Percentiles rank a stretch among this genome's conserved stretches.
Conservation (phyloP, 495 filamentous ascomycete genomes). For the Aspergillus heteromorphus region DNA sequence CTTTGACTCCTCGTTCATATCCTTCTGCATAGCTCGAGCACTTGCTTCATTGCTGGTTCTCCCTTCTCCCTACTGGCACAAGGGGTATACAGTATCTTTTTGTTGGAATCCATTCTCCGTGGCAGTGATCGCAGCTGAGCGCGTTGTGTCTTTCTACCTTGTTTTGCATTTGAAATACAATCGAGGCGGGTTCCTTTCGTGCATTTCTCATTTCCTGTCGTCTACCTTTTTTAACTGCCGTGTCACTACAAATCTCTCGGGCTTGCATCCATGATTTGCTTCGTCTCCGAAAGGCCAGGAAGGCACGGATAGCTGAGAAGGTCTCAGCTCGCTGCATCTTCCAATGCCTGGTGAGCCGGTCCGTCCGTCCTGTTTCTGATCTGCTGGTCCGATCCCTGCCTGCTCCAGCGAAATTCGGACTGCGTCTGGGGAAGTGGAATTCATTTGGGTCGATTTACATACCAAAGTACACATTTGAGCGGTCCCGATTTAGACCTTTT, state of each 20-base stretch:
- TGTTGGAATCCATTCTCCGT: constrained; percentile 13
- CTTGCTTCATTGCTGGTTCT: constrained; percentile 7
- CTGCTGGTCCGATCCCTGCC: constrained; percentile 18
- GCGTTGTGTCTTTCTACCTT: constrained; percentile 19
- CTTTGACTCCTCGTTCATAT: constrained; percentile 12
- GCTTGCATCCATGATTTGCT: constrained; percentile 1
- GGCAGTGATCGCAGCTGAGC: constrained; percentile 25
- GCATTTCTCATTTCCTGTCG: constrained; percentile 11
- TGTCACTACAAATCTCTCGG: constrained; percentile 2
- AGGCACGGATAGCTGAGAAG: not conserved
- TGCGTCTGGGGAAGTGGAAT: not conserved
- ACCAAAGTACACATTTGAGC: constrained; percentile 27
- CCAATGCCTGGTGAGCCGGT: not conserved
- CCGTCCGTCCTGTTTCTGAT: constrained; percentile 7
- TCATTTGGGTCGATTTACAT: constrained; percentile 11
- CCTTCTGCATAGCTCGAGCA: constrained; percentile 19
- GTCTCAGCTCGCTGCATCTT: not conserved
- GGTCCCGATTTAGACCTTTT: constrained; percentile 10
- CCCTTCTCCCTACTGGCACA: constrained; percentile 9
- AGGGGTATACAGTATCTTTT: constrained; percentile 10
- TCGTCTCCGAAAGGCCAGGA: not conserved
- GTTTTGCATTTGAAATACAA: constrained; percentile 21
- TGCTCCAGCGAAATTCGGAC: not conserved
- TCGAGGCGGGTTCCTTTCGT: constrained; percentile 22
- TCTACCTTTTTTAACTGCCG: constrained; percentile 7